Conservation (phyloP, 2,329 filamentous ascomycete genomes). For the Monilinia aucupariae region DNA sequence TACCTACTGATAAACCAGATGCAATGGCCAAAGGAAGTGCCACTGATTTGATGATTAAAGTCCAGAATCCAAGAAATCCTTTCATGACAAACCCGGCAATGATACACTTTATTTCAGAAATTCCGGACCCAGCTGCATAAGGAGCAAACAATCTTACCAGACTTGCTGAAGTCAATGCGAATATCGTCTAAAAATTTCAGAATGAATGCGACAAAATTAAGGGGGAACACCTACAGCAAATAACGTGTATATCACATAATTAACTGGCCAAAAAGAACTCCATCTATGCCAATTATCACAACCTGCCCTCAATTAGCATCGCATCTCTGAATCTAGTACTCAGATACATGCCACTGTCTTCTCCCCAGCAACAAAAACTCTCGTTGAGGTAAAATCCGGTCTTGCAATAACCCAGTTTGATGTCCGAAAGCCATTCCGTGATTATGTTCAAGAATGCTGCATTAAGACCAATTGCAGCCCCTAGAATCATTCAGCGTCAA, state of each 20-base stretch:
- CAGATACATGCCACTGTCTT: constrained; percentile 63
- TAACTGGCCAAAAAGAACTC: constrained; percentile 71
- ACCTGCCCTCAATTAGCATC: constrained; percentile 43
- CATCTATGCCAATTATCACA: constrained; percentile 87
- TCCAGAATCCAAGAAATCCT: constrained; percentile 88
- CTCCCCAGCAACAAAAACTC: constrained; percentile 96
- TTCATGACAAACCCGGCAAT: constrained; percentile 99
- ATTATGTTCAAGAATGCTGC: constrained; percentile 91
- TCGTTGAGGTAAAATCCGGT: constrained; percentile 97
- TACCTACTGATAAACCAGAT: constrained; percentile 89
- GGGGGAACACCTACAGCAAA: constrained; percentile 58
- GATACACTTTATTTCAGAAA: constrained; percentile 98
- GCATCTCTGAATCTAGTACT: neutral
- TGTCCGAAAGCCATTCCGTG: constrained; percentile 93
- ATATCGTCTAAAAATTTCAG: constrained; percentile 52
- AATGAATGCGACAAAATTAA: neutral
- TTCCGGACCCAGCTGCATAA: constrained; percentile 92
- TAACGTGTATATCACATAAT: constrained; percentile 82
- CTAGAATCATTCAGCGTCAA: constrained; percentile 32
- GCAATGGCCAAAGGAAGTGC: constrained; percentile 87
- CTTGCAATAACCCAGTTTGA: constrained; percentile 92
- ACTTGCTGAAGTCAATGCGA: constrained; percentile 75
- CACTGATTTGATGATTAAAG: constrained; percentile 88
- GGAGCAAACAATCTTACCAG: constrained; percentile 90
- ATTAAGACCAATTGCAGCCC: constrained; percentile 87